Evolutionary conservation across 495 filamentous ascomycete species (phyloP), one percentile per base, ranked within the genome.

Genomic region (Achaetomiella virescens): DNA sequence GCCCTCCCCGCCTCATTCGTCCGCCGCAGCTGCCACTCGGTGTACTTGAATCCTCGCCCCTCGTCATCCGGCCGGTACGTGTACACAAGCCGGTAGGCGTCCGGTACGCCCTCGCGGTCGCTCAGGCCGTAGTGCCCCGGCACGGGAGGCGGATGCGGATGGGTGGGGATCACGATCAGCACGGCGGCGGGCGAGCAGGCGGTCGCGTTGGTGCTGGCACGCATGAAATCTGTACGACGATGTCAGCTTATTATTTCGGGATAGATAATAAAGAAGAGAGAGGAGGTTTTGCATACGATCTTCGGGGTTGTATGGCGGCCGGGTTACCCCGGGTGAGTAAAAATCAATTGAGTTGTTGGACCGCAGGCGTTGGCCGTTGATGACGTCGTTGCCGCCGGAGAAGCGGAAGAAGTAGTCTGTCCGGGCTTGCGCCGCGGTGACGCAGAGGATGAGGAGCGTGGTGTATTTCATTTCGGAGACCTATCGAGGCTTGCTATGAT

Each of bases 91-190:
- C 60, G 37, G 21, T 52, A 62, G 1, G 62, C 59, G 8, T 62
- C 56, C 3, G 52, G 43, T 8, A 65, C 55, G 1, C 56, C 60
- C 3, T 62, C 62, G 6, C 36, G 27, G 21, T 40, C 45, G 15
- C 47, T 59, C 12, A 65, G 57, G 31, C 54, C 62, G 44, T 59
- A 62, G 53, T 62, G 62, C 0, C 62, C 62, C n/a, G 62, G 62
- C 0, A 65, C 59, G 0, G 62, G 62, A 5, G 62, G 62, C 41
- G 62, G 62, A 42, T 65, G 62, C 6, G 62, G 62, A 35, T 65
- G 57, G 11, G 62, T 65, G 10, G 62, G 59, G 2, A 65, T 56
- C 0, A 62, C 59, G 25, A 27, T 35, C 18, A 60, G 53, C 3
- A 21, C 24, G 17, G 25, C 24, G 45, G 17, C 25, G 9, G 25